Evolutionary conservation across 1,284 basidiomycete species (phyloP).

Genomic region (Fomitopsis palustris): DNA sequence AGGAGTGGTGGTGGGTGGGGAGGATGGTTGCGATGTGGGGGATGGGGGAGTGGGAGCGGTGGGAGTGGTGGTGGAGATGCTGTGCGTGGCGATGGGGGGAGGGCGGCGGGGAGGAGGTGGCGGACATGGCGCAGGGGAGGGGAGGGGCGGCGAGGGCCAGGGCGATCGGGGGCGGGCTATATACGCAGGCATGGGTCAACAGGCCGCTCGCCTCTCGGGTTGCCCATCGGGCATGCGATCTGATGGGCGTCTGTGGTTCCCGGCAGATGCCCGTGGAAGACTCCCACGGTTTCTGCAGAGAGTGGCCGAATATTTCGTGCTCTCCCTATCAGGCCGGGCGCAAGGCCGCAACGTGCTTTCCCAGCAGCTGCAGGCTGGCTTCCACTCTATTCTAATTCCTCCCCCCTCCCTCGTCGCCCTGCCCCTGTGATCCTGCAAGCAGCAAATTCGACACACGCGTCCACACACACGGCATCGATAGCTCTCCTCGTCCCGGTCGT

Average conservation of each 20-base stretch:
- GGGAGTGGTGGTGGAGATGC: constrained; percentile 22
- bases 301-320: background rate
- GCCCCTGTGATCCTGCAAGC: background rate
- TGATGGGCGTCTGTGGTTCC: background rate
- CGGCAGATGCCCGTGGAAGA: background rate
- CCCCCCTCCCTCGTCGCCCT: background rate
- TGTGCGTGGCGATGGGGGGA: constrained; percentile 14
- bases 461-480: background rate
- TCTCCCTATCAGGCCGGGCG: background rate
- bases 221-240: background rate
- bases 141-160: background rate
- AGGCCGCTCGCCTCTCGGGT: background rate
- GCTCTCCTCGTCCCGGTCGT: background rate
- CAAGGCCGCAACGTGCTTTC: background rate
- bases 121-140: background rate
- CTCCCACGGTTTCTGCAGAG: background rate
- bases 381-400: background rate
- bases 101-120: constrained; percentile 3
- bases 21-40: background rate
- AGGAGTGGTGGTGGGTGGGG: constrained; percentile 9
- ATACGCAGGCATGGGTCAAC: background rate
- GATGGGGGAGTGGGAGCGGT: constrained; percentile 16
- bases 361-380: background rate
- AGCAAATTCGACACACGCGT: background rate
- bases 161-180: background rate